Evolutionary conservation across 1,284 basidiomycete species (phyloP).

Genomic region (Xerocomus amazonicus): DNA sequence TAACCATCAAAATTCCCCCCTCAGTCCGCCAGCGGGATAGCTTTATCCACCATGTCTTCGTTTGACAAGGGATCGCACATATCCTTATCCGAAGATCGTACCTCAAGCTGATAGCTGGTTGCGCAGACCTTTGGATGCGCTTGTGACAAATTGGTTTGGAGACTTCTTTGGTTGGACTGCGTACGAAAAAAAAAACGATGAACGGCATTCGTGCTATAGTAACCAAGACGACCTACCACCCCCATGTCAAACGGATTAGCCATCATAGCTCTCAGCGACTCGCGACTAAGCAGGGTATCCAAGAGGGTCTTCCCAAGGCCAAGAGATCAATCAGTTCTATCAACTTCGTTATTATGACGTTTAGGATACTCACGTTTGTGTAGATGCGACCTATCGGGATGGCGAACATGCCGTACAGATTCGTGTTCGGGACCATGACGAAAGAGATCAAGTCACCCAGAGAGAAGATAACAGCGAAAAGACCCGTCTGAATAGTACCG

Average conservation of each 20-base stretch:
- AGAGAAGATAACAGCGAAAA: conserved; percentile 45
- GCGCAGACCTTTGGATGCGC: neutral
- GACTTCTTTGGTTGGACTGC: neutral
- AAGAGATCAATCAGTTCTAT: neutral
- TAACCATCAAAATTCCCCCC: no score
- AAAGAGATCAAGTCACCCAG: conserved; percentile 42
- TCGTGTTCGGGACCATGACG: conserved; percentile 22
- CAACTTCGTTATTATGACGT: no score
- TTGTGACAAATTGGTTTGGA: neutral
- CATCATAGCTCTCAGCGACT: conserved; percentile 1
- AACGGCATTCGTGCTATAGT: neutral
- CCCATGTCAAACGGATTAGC: neutral
- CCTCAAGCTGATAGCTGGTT: neutral
- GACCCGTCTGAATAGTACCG: conserved; percentile 44
- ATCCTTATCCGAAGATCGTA: neutral
- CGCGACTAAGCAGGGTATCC: conserved; percentile 14
- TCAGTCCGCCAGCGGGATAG: neutral
- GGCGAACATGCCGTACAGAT: conserved; percentile 31
- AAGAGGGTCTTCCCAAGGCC: conserved; percentile 10
- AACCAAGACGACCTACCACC: neutral
- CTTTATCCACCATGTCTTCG: neutral
- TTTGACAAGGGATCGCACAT: neutral
- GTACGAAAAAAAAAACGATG: neutral
- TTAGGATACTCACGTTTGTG: conserved; percentile 27
- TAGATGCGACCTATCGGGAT: conserved; percentile 36